A percentile compares a stretch with the other conserved stretches of the same genome.
Conservation (phyloP, 2,329 filamentous ascomycete species). For the Verticillium albo-atrum region DNA sequence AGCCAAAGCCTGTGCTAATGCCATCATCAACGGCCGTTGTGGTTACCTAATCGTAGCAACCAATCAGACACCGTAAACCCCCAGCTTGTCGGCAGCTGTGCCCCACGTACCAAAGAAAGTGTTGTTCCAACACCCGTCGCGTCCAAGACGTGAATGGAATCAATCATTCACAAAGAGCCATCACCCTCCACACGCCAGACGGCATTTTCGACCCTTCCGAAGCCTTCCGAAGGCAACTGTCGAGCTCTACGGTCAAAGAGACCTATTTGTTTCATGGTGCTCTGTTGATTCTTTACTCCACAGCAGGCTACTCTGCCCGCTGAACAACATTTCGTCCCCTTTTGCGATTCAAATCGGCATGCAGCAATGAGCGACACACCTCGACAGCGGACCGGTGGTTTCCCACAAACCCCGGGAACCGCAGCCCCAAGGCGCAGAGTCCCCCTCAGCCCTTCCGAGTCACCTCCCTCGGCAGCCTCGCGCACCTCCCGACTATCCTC, state of each 20-base stretch:
- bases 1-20: background rate
- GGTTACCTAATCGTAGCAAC: background rate
- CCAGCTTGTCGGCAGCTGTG: background rate
- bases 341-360: background rate
- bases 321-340: background rate
- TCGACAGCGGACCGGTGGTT: conserved; percentile 76
- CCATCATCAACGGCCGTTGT: background rate
- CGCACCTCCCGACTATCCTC: conserved; percentile 11
- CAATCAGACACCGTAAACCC: background rate
- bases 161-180: background rate
- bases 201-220: background rate
- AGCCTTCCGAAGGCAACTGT: background rate
- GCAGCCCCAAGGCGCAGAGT: conserved; percentile 27
- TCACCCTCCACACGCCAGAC: background rate
- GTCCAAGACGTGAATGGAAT: background rate
- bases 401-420: conserved; percentile 67
- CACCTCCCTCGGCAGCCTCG: conserved; percentile 9
- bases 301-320: background rate
- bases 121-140: background rate
- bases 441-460: conserved; percentile 22
- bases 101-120: background rate
- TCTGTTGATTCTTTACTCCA: background rate
- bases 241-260: background rate
- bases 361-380: conserved; percentile 75
- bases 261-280: background rate